Evolutionary conservation across 2,329 filamentous ascomycete species (phyloP), one percentile per base, ranked within the genome.

Genomic region (Leptographium procerum): DNA sequence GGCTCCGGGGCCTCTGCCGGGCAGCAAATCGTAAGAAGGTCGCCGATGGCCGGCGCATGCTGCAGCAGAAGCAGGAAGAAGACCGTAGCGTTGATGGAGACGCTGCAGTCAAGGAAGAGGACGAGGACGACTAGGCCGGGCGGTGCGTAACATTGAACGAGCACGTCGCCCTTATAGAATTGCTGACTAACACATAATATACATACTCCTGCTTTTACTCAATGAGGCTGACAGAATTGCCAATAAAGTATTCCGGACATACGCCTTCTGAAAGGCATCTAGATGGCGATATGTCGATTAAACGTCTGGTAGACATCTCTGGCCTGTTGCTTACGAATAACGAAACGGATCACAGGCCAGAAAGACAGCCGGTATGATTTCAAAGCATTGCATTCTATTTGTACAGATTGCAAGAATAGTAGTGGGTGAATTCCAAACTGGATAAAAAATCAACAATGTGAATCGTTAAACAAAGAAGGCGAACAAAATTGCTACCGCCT

Each of bases 1-100:
- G 89, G 0, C 75, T 87, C 24, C 77, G 77, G 34, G 89, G 89
- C 4, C 71, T 97, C 60, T 99, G 94, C 73, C 84, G 79, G 68
- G 81, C 82, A 13, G 87, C 88, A 31, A 82, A 90, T 61, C 75
- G 78, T 67, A 82, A 78, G 56, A 85, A 87, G 72, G 81, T 86
- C 6, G 69, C 72, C 9, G 77, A 80, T 60, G 81, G 80, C 28
- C 77, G 77, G 63, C 84, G 76, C 70, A 70, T 74, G 59, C 78
- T 77, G 69, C 73, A 69, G 19, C 19, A 33, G 34, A 65, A 66
- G 57, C 64, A 47, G 22, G 64, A 70, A 61, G 61, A 55, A n/a
- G n/a, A n/a, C n/a, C n/a, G n/a, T n/a, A n/a, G n/a, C 54, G 66
- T 8, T 7, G 33, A 53, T 69, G 60, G 65, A 24, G 22, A 36